Base-by-base conservation (phyloP, 306 rosid genomes). In the Citrullus colocynthis region DNA sequence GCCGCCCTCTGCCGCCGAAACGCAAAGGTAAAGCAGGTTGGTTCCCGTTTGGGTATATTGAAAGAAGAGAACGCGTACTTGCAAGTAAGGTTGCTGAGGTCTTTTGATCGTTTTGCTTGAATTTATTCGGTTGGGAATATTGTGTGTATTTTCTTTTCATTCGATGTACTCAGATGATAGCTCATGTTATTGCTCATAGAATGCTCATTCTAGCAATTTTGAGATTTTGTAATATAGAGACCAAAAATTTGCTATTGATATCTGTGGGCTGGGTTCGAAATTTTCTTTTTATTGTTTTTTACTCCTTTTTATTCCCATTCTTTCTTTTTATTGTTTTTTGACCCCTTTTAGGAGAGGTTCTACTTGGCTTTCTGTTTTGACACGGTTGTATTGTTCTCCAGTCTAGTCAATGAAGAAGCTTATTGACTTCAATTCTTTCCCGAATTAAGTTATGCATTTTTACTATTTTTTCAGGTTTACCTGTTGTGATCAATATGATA, bases 51-150 rank as follows among this genome's bases (percentile, higher is more conserved):
- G 97, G 97, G 81, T 92, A 89, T 65, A 75, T 95, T 7, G 98
- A 95, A 85, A 89, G 95, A 85, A 86, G 93, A 85, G 98, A 95
- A 16, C 88, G 93, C 55, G 93, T 95, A 67, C 98, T 90, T 36
- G 97, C 98, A 36, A 92, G 97, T 84, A 95, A 92, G 89, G 93
- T 95, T 84, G 92, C 97, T 7, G 97, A 95, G 85, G 98, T 95
- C 77, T 92, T 89, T 78, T 95, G 81, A 88, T 20, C 78, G 12
- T 34, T 78, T 80, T 72, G 59, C 34, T 60, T 60, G 8, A 20
- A 24, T 45, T 71, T 48, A 21, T 12, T 48, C 21, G 21, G 41
- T 12, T 48, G 24, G 37, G 24, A 39, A 48, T 48, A 24, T 71
- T 71, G 59, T 21, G 76, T 21, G 59, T 71, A 28, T 69, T 42